Evolutionary conservation across 1,139 yeast species (phyloP).

Genomic region (Blastobotrys apis): DNA sequence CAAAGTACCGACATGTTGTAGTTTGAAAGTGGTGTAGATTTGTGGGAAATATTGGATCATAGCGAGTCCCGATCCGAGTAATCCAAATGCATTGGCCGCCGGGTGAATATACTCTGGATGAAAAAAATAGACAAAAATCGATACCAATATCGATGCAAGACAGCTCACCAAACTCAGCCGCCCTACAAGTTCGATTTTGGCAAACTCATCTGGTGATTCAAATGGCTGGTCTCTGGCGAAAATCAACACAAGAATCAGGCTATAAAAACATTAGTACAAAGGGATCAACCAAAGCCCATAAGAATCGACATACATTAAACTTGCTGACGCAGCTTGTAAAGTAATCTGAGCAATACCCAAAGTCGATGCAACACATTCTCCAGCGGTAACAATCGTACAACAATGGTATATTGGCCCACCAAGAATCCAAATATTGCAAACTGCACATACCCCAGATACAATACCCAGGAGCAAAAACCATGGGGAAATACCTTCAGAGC

Average conservation of each 20-base stretch:
- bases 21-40: conserved; percentile 59
- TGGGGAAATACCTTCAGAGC: conserved; percentile 80
- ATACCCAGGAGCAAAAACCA: conserved; percentile 69
- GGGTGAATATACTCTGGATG: conserved; percentile 19
- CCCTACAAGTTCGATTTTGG: conserved; percentile 24
- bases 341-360: conserved; percentile 68
- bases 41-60: conserved; percentile 79
- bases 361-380: conserved; percentile 67
- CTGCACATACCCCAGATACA: conserved; percentile 64
- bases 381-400: conserved; percentile 36
- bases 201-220: conserved; percentile 27
- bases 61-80: conserved; percentile 52
- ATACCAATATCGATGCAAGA: conserved; percentile 22
- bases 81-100: conserved; percentile 59
- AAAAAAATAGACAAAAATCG: conserved; percentile 24
- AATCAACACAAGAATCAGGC: conserved; percentile 22
- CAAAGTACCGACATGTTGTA: conserved; percentile 76
- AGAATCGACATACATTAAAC: too few relatives aligned
- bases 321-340: conserved; percentile 62
- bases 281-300: too few relatives aligned
- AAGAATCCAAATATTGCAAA: conserved; percentile 62
- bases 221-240: conserved; percentile 17
- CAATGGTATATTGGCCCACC: conserved; percentile 41
- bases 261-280: too few relatives aligned
- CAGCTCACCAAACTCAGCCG: conserved; percentile 25